Evolutionary conservation across 306 rosid genomes (phyloP).

Genomic region (Herpetospermum pedunculosum): DNA sequence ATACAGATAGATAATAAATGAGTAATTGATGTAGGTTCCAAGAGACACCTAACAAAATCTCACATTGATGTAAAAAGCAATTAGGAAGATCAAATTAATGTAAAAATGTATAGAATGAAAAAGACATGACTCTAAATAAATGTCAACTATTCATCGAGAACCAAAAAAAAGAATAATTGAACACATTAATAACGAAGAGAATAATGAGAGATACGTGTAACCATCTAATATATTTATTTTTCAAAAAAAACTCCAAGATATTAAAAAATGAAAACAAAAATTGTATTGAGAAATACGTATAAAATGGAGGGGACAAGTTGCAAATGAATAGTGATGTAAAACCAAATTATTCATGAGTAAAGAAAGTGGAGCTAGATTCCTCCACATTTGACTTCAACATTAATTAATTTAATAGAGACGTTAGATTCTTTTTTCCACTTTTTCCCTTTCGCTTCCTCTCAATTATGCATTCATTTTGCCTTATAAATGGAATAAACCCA

Average conservation of each 20-base stretch:
- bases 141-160: not conserved
- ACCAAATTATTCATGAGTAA: not conserved
- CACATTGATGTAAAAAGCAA: too few species aligned
- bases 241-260: not conserved
- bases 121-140: not conserved
- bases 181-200: not conserved
- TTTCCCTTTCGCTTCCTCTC: not conserved
- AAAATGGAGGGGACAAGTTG: too few species aligned
- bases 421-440: not conserved
- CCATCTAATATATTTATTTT: not conserved
- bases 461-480: not conserved
- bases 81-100: not conserved
- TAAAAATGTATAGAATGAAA: not conserved
- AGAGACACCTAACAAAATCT: too few species aligned
- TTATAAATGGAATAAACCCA: not conserved
- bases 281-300: not conserved
- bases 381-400: not conserved
- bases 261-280: not conserved
- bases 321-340: not conserved
- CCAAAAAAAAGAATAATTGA: not conserved
- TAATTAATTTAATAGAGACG: not conserved
- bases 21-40: too few species aligned
- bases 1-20: too few species aligned
- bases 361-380: not conserved
- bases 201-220: not conserved